Evolutionary conservation across 441 rosid genomes (phyloP), one percentile per base, ranked within the genome.

Genomic region (Populus hybrid): DNA sequence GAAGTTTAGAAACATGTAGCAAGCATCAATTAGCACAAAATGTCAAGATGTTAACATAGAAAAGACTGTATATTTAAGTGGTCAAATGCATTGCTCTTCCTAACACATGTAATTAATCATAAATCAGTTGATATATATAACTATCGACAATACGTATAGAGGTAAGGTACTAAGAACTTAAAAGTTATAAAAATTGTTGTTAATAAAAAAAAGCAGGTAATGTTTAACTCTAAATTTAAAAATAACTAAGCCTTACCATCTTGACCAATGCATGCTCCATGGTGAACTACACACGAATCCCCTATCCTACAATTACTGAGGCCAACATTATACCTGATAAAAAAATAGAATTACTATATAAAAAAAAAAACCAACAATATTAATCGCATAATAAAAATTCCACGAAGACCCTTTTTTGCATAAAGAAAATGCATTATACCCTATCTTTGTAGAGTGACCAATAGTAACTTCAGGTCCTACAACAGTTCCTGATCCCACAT

Each of bases 211-310:
- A 63, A 63, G 12, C 28, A 67, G 18, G 21, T 21, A 28, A 57
- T 66, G 5, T 12, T 40, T 21, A 42, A 36, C 10, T 24, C 23
- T 1, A 26, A 66, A 73, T 3, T 66, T 10, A 18, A 77, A 69
- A 76, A 53, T 35, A 74, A 74, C 24, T 53, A 3, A 53, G 75
- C 23, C 84, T 82, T 82, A 88, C 89, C 94, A 83, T 90, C 92
- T 85, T 92, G 92, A 87, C 98, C 98, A 18, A 94, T 81, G 87
- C 94, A 88, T 24, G 79, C 94, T 69, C 98, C 97, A 83, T 83
- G 85, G 81, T 92, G 92, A 35, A 90, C 81, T 26, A 81, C 77
- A 82, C 94, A 89, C 10, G 87, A 87, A 74, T 89, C 88, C 10
- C 97, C 96, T 50, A 94, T 68, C 57, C 42, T 78, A 80, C 95